Evolutionary conservation across 805 yeast genomes (phyloP).

Genomic region (Wickerhamomyces canadensis): DNA sequence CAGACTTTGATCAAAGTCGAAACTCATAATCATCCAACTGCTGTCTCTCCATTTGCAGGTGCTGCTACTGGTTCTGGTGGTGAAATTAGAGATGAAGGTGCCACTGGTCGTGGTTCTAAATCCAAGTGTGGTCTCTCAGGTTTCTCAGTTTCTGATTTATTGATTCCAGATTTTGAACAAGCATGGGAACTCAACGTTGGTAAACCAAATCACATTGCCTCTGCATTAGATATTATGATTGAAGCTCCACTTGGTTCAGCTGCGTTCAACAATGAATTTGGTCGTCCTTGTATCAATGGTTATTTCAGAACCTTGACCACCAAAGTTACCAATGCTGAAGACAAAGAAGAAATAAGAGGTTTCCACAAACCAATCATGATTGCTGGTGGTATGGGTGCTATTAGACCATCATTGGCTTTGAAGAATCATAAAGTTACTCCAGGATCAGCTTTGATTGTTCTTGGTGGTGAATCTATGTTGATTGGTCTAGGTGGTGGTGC

Average conservation of each 20-base stretch:
- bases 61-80: slow-evolving; percentile 99
- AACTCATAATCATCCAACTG: slow-evolving; percentile 99
- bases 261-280: slow-evolving; percentile 97
- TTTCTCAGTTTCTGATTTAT: slow-evolving; percentile 83
- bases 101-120: slow-evolving; percentile 97
- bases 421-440: slow-evolving; percentile 87
- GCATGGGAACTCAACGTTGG: slow-evolving; percentile 95
- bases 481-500: slow-evolving; percentile 99
- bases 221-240: slow-evolving; percentile 89
- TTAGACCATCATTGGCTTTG: slow-evolving; percentile 87
- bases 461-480: slow-evolving; percentile 97
- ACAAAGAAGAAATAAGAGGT: slow-evolving; percentile 77
- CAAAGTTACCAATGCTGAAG: slow-evolving; percentile 54
- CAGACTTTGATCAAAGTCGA: slow-evolving; percentile 93
- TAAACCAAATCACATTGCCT: slow-evolving; percentile 88
- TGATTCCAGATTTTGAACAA: slow-evolving; percentile 78
- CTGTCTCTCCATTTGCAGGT: slow-evolving; percentile 98
- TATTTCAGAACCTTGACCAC: slow-evolving; percentile 94
- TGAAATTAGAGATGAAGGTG: slow-evolving; percentile 99
- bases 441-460: slow-evolving; percentile 83
- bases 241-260: slow-evolving; percentile 98
- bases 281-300: slow-evolving; percentile 96
- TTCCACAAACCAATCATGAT: slow-evolving; percentile 98
- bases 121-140: slow-evolving; percentile 96
- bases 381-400: slow-evolving; percentile 99